These are phyloP conservation scores for Backusella liffmaniae DNA, from an alignment of 192 early-diverging fungal genomes.

Conservation along the genomic window DNA sequence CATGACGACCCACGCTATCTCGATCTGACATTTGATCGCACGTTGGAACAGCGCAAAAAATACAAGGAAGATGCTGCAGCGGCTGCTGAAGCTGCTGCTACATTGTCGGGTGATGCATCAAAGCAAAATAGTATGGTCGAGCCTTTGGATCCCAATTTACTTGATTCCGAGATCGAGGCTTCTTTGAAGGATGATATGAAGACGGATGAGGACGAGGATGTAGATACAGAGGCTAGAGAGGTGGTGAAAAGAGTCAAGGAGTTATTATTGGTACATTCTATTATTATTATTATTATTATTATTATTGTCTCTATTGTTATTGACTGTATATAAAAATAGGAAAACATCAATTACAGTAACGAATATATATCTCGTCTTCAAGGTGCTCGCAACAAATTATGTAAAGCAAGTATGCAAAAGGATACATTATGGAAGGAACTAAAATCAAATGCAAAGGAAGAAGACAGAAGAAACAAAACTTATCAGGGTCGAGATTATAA, in stretches of 20 bases:
- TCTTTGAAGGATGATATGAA: not conserved
- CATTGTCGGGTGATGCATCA: conserved; percentile 15
- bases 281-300: no score
- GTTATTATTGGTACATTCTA: conserved; percentile 23
- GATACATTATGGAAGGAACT: conserved; percentile 47
- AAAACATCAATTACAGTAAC: conserved; percentile 58
- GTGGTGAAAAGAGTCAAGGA: conserved; percentile 28
- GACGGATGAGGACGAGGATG: not conserved
- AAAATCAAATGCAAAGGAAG: conserved; percentile 36
- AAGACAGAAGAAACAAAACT: conserved; percentile 23
- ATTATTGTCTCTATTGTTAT: not conserved
- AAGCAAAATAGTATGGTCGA: conserved; percentile 17
- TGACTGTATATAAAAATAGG: conserved; percentile 34
- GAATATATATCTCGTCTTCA: conserved; percentile 56
- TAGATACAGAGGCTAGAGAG: conserved; percentile 22
- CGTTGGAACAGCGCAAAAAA: conserved; percentile 18
- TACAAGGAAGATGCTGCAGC: conserved; percentile 18
- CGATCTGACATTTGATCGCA: conserved; percentile 51
- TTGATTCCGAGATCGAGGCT: conserved; percentile 8
- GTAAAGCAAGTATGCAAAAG: conserved; percentile 51
- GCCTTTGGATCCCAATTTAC: conserved; percentile 28
- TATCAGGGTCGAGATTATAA: conserved; percentile 2
- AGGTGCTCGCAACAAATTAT: conserved; percentile 49
- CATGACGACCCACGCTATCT: conserved; percentile 63
- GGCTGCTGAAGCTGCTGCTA: conserved; percentile 26